A percentile compares a stretch with the other conserved stretches of the same genome.
Conservation (phyloP, 1,139 yeast genomes). For the Tardiomyces digboiensis region DNA sequence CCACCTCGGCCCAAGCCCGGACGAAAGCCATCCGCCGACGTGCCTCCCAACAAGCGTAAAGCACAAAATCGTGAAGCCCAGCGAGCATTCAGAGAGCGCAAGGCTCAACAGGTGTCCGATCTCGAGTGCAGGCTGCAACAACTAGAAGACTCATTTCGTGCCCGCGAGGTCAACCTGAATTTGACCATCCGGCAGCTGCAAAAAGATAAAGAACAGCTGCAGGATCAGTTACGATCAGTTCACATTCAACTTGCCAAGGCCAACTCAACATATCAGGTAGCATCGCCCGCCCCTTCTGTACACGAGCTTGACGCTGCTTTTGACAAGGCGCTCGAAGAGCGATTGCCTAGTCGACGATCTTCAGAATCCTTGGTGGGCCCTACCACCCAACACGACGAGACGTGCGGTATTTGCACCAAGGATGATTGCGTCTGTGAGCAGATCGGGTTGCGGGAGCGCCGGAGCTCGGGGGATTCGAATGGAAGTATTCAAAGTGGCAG, state of each 20-base stretch:
- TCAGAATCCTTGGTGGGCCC: background rate
- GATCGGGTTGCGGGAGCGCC: slow-evolving; percentile 32
- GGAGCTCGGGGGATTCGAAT: background rate
- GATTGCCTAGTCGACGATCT: too few relatives aligned
- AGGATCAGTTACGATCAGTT: slow-evolving; percentile 16
- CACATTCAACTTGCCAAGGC: slow-evolving; percentile 6
- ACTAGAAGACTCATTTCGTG: slow-evolving; percentile 54
- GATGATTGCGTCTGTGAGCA: slow-evolving; percentile 64
- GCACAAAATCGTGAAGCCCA: slow-evolving; percentile 97
- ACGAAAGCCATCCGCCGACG: slow-evolving; percentile 66
- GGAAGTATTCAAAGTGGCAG: too few relatives aligned
- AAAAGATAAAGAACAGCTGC: slow-evolving; percentile 25
- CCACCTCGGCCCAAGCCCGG: slow-evolving; percentile 94
- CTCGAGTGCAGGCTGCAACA: slow-evolving; percentile 47
- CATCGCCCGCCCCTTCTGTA: slow-evolving; percentile 1
- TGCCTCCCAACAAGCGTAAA: slow-evolving; percentile 49
- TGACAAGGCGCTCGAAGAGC: background rate
- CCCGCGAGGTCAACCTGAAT: slow-evolving; percentile 31
- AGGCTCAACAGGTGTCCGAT: slow-evolving; percentile 53
- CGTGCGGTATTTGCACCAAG: slow-evolving; percentile 59
- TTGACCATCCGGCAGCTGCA: slow-evolving; percentile 21
- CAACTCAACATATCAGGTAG: background rate
- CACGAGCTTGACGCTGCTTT: background rate
- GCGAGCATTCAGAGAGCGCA: slow-evolving; percentile 76
- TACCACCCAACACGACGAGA: too few relatives aligned